These are phyloP conservation scores for Ganoderma leucocontextum DNA, from an alignment of 1,284 basidiomycete genomes.

Conservation along the genomic window DNA sequence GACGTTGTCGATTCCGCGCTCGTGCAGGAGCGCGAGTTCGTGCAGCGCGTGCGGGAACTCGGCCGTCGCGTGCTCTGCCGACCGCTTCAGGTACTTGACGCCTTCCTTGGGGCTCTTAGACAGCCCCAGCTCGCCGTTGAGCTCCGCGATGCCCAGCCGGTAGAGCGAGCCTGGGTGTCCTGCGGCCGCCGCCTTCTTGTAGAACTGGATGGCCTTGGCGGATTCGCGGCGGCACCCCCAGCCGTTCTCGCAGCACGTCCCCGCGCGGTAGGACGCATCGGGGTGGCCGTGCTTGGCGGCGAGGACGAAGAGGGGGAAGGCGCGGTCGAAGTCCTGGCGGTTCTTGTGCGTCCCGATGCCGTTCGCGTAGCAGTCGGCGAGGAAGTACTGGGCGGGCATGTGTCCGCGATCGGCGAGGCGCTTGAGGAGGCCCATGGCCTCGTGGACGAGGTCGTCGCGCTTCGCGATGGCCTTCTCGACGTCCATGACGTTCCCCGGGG, in stretches of 20 bases:
- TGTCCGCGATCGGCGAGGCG: conserved; percentile 94
- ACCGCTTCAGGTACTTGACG: conserved; percentile 98
- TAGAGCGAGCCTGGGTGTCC: conserved; percentile 97
- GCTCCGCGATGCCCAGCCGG: conserved; percentile 93
- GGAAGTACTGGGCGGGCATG: conserved; percentile 94
- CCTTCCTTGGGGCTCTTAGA: conserved; percentile 93
- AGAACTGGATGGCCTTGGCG: conserved; percentile 93
- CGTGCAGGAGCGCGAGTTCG: conserved; percentile 94
- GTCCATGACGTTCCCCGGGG: conserved; percentile 76
- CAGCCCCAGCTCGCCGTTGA: conserved; percentile 94
- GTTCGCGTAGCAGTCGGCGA: conserved; percentile 98
- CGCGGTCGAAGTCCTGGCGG: conserved; percentile 96
- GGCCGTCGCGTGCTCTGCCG: conserved; percentile 92
- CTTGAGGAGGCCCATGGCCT: conserved; percentile 88
- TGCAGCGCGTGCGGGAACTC: conserved; percentile 98
- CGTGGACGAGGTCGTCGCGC: conserved; percentile 86
- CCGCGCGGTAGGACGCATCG: conserved; percentile 95
- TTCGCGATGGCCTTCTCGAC: conserved; percentile 85
- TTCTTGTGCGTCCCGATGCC: conserved; percentile 91
- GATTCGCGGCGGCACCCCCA: conserved; percentile 97
- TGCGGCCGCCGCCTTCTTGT: conserved; percentile 91
- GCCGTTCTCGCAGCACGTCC: conserved; percentile 98
- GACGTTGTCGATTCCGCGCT: conserved; percentile 95
- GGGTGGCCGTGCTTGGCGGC: conserved; percentile 99
- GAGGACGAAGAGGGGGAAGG: conserved; percentile 95